phyloP scores from a whole-genome alignment of 306 rosid species.

The Pyrus bretschneideri region DNA sequence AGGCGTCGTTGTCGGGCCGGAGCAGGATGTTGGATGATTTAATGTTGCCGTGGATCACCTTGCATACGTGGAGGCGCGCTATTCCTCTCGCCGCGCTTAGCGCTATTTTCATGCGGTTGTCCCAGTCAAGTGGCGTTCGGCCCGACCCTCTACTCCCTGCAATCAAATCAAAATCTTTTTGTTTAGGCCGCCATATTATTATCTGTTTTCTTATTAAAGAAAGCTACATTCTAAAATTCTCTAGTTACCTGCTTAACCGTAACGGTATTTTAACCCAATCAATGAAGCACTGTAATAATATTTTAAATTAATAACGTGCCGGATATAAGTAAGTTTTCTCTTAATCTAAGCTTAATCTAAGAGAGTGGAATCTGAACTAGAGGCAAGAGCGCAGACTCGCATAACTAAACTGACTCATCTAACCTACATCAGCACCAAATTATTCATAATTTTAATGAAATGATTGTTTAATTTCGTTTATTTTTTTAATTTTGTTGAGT shows the following conservation, averaged over 20 bases:
- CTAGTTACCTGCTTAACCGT: rapidly evolving
- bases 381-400: neutral
- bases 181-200: neutral
- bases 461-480: no score
- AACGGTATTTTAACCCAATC: no score
- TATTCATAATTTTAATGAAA: no score
- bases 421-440: no score
- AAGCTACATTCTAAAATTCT: no score
- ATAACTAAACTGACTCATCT: no score
- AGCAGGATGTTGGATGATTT: slow-evolving; percentile 91
- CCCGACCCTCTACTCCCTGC: slow-evolving; percentile 98
- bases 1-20: slow-evolving; percentile 54
- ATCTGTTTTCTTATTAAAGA: neutral
- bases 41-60: slow-evolving; percentile 83
- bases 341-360: no score
- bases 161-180: neutral
- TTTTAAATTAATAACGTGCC: no score
- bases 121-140: slow-evolving; percentile 93
- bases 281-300: no score
- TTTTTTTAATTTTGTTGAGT: neutral
- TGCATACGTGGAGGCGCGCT: slow-evolving; percentile 73
- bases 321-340: neutral
- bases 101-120: slow-evolving; percentile 77
- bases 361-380: neutral
- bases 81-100: slow-evolving; percentile 64